Percentiles rank a stretch among this genome's conserved stretches.
phyloP scores from a whole-genome alignment of 768 basidiomycete species.

The Boletus eberwhitei region DNA sequence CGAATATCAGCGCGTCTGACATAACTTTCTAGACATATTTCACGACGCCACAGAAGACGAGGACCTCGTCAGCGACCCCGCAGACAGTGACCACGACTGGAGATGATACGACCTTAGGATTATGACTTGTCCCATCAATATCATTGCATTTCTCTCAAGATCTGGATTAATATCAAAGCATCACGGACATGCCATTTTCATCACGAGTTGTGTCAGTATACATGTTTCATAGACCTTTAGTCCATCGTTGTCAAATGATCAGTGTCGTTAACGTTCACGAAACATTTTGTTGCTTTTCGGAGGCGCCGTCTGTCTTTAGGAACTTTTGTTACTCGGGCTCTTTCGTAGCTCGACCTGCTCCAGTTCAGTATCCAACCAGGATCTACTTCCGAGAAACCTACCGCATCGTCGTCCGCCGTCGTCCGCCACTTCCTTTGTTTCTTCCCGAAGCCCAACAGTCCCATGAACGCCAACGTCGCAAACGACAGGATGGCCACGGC shows the following conservation, averaged over 20 bases:
- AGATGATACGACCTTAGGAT: conserved; percentile 20
- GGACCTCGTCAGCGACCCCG: conserved; percentile 33
- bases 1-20: conserved; percentile 1
- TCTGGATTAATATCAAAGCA: conserved; percentile 19
- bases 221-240: conserved; percentile 14
- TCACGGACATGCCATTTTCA: conserved; percentile 15
- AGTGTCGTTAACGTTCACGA: conserved; percentile 1
- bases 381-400: conserved; percentile 7
- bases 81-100: conserved; percentile 33
- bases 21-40: conserved; percentile 47
- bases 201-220: conserved; percentile 12
- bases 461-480: conserved; percentile 39
- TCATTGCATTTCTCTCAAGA: conserved; percentile 19
- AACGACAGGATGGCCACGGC: conserved; percentile 40
- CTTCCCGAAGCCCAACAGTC: conserved; percentile 32
- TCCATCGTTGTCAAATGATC: neutral
- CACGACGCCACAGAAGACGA: conserved; percentile 53
- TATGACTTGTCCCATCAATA: conserved; percentile 9
- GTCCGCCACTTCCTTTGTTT: conserved; percentile 1
- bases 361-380: conserved; percentile 1
- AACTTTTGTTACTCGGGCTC: conserved; percentile 9
- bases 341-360: conserved; percentile 24
- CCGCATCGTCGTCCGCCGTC: conserved; percentile 11
- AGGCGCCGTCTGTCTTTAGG: neutral
- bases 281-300: neutral